These are phyloP conservation scores for Suillus subalutaceus DNA, from an alignment of 768 basidiomycete genomes.

Conservation along the genomic window DNA sequence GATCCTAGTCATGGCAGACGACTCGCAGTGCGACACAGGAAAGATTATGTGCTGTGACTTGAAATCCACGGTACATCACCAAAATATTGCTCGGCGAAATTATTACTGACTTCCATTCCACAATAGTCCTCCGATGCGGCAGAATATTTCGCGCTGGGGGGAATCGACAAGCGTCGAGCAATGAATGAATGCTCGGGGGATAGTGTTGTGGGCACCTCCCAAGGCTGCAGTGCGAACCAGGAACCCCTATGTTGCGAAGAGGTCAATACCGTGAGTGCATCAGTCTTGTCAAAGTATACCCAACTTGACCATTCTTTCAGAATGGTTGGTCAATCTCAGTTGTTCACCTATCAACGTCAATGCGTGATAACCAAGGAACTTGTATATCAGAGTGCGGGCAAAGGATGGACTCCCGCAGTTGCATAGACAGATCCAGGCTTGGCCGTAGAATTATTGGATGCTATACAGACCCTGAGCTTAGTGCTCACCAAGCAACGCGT, in stretches of 20 bases:
- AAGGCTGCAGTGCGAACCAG: constrained; percentile 22
- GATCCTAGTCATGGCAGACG: constrained; percentile 4
- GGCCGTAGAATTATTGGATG: background rate
- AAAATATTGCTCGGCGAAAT: background rate
- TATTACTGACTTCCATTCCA: background rate
- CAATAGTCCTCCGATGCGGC: background rate
- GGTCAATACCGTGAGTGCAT: constrained; percentile 37
- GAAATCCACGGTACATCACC: constrained; percentile 7
- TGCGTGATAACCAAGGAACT: constrained; percentile 4
- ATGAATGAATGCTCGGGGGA: constrained; percentile 10
- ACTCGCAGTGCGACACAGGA: constrained; percentile 16
- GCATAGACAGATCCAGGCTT: background rate
- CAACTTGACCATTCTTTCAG: constrained; percentile 3
- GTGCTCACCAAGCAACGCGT: background rate
- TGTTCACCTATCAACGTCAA: constrained; percentile 25
- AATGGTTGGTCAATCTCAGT: constrained; percentile 21
- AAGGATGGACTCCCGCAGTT: background rate
- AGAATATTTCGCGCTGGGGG: constrained; percentile 12
- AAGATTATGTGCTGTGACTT: constrained; percentile 16
- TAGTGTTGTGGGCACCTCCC: constrained; percentile 12
- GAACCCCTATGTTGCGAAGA: constrained; percentile 42
- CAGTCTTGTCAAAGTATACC: background rate
- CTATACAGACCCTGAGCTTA: background rate
- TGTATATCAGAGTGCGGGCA: background rate
- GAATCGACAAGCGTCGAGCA: constrained; percentile 11